phyloP scores from a whole-genome alignment of 2,329 filamentous ascomycete species.

The Claviceps sp. region DNA sequence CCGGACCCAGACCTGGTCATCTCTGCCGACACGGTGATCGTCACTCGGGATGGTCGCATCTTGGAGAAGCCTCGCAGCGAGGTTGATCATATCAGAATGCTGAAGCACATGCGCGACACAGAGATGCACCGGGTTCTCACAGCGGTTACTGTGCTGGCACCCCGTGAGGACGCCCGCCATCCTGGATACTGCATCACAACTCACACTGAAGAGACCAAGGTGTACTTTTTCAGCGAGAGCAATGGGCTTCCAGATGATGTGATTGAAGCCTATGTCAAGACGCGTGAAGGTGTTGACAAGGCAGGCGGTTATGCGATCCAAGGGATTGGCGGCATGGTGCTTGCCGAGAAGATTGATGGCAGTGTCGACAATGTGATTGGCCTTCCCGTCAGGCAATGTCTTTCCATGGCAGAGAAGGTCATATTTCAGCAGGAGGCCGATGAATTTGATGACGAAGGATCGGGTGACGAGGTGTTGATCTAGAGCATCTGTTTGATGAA shows the following conservation, averaged over 20 bases:
- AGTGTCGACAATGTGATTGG: constrained; percentile 91
- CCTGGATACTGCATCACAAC: constrained; percentile 77
- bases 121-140: constrained; percentile 73
- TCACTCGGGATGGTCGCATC: constrained; percentile 60
- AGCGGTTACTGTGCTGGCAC: constrained; percentile 70
- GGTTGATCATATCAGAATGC: constrained; percentile 70
- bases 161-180: constrained; percentile 63
- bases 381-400: constrained; percentile 62
- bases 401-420: constrained; percentile 81
- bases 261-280: constrained; percentile 64
- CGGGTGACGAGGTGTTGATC: constrained; percentile 21
- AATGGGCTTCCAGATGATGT: constrained; percentile 61
- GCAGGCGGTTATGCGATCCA: constrained; percentile 93
- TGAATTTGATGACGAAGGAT: constrained; percentile 35
- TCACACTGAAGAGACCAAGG: constrained; percentile 78
- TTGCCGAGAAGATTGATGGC: constrained; percentile 83
- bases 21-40: constrained; percentile 82
- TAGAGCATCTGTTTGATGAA: neutral
- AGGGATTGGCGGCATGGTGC: constrained; percentile 69
- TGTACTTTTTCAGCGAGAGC: constrained; percentile 62
- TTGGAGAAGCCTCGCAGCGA: constrained; percentile 83
- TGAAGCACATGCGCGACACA: constrained; percentile 68
- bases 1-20: constrained; percentile 74
- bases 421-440: constrained; percentile 60
- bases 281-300: constrained; percentile 88